A percentile compares a stretch with the other conserved stretches of the same genome.
Conservation (phyloP, 352 stramenopile species). For the Pythium dissotocum region DNA sequence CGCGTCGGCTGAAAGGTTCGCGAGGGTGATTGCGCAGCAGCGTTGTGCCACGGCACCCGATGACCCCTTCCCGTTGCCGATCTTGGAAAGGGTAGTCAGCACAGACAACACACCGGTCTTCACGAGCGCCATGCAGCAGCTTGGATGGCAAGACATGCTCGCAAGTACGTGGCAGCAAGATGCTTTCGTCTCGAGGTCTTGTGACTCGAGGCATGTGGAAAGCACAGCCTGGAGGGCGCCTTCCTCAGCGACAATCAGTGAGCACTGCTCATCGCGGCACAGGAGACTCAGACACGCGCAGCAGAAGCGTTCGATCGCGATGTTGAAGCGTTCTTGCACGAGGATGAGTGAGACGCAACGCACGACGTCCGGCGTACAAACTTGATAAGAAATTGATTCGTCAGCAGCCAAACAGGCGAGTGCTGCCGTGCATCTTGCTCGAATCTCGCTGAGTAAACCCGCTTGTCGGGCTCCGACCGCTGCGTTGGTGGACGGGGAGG, state of each 20-base stretch:
- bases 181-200: conserved; percentile 66
- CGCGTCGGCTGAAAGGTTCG: conserved; percentile 59
- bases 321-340: conserved; percentile 44
- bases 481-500: background rate
- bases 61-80: conserved; percentile 38
- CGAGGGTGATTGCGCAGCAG: conserved; percentile 69
- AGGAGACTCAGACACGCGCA: conserved; percentile 73
- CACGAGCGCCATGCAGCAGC: conserved; percentile 56
- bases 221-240: conserved; percentile 58
- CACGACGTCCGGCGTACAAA: conserved; percentile 57
- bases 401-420: conserved; percentile 65
- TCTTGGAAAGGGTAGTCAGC: conserved; percentile 54
- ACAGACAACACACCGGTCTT: conserved; percentile 53
- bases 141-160: conserved; percentile 69
- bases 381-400: conserved; percentile 31
- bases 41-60: conserved; percentile 40
- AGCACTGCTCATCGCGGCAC: conserved; percentile 65
- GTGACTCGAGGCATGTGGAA: conserved; percentile 55
- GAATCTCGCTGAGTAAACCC: conserved; percentile 45
- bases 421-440: conserved; percentile 58
- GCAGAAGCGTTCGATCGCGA: conserved; percentile 69
- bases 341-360: conserved; percentile 58
- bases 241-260: conserved; percentile 51
- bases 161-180: conserved; percentile 77
- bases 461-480: conserved; percentile 13